Base-by-base conservation (phyloP, 2,329 filamentous ascomycete species). In the Botrytis galanthina region DNA sequence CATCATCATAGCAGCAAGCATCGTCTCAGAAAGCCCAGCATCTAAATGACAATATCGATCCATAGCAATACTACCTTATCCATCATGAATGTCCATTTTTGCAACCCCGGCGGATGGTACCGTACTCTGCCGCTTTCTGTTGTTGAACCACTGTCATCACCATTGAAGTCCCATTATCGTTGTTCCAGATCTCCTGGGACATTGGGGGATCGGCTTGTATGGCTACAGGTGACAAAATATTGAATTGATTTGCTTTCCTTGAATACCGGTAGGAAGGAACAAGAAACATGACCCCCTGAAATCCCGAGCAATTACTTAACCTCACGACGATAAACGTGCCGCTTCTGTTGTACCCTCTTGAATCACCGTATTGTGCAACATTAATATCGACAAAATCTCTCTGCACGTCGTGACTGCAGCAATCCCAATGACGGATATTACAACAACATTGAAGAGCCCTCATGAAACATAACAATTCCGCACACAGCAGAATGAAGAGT, bases 251-350 rank as follows among this genome's bases (percentile, higher is more conserved):
- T 68, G 64, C 46, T 39, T 68, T 68, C 64, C 46, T 68, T 54
- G 64, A 54, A 68, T 68, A 68, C 64, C 35, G 64, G 64, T 29
- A 39, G 64, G 35, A 68, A 39, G 64, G 64, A 68, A 68, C 35
- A 54, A 68, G 46, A 39, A 68, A 68, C 46, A 67, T 29, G 46
- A 68, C 32, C 46, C 46, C 46, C 64, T 68, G 46, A 37, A 67
- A 68, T 68, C 64, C 64, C 64, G 64, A 68, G 64, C 54, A 54
- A 54, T 67, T 44, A 68, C 46, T 68, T 42, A 42, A 68, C 46
- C 46, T 68, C 46, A 54, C 64, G 64, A 68, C 64, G 64, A 68
- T 68, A 54, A 68, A 68, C 46, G 64, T 54, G 64, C 64, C 64
- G 64, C 46, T 68, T 48, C 64, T 68, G 64, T 29, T 54, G 64